A percentile compares a stretch with the other conserved stretches of the same genome.
Evolutionary conservation across 2,329 filamentous ascomycete species (phyloP).

Genomic region (Truncatella angustata): DNA sequence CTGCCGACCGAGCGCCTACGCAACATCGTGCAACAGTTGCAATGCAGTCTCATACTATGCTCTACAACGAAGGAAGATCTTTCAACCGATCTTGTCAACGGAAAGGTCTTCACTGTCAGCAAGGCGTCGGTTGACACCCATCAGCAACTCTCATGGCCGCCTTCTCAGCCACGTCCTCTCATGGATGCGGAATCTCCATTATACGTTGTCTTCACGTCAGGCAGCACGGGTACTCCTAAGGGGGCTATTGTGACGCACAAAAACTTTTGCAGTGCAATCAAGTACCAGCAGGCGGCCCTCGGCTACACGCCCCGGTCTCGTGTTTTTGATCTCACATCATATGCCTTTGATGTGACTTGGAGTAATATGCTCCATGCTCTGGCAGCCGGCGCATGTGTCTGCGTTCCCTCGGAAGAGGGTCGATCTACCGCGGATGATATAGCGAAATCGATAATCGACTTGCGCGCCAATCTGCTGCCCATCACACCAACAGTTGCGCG

Average conservation of each 20-base stretch:
- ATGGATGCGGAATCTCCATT: no score
- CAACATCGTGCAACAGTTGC: slow-evolving; percentile 6
- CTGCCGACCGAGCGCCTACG: slow-evolving; percentile 7
- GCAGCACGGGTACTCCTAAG: no score
- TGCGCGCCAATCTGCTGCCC: not conserved
- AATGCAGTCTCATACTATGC: not conserved
- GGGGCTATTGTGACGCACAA: slow-evolving; percentile 11
- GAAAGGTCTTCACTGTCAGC: not conserved
- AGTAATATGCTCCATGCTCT: slow-evolving; percentile 35
- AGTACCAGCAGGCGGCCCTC: slow-evolving; percentile 14
- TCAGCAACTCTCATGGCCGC: no score
- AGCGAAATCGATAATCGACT: not conserved
- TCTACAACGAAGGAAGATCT: slow-evolving; percentile 21
- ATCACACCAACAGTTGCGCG: not conserved
- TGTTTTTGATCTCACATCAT: slow-evolving; percentile 22
- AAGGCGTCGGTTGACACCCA: no score
- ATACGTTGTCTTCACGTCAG: no score
- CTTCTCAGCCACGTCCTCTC: no score
- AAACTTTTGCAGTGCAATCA: slow-evolving; percentile 13
- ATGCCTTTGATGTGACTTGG: slow-evolving; percentile 36
- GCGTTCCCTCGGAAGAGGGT: not conserved
- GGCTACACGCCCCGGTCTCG: slow-evolving; percentile 9
- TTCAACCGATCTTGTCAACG: slow-evolving; percentile 26
- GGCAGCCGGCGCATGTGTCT: slow-evolving; percentile 18
- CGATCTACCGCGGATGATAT: slow-evolving; percentile 17